A percentile compares a stretch with the other conserved stretches of the same genome.
phyloP scores from a whole-genome alignment of 2,329 filamentous ascomycete genomes.

The Ceratocystis alfenasii region DNA sequence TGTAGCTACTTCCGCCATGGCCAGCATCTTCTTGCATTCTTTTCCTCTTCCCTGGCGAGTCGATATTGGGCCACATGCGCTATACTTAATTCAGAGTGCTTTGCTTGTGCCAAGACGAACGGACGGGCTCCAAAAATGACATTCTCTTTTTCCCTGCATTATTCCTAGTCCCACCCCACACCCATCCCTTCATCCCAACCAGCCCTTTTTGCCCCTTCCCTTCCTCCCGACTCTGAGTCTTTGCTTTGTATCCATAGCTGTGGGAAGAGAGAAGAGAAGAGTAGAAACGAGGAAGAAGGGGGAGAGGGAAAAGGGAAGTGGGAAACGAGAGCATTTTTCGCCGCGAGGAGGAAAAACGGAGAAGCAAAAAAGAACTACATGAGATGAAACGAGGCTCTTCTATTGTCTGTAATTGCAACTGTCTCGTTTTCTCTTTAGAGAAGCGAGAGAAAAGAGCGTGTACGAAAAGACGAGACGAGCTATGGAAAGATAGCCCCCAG shows the following conservation, averaged over 20 bases:
- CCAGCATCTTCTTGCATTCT: background rate
- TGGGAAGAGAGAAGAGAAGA: constrained; percentile 8
- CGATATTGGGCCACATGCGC: background rate
- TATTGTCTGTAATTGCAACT: background rate
- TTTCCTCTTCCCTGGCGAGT: background rate
- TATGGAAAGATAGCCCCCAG: background rate
- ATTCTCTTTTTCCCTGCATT: background rate
- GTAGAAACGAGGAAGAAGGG: background rate
- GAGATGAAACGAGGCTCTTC: background rate
- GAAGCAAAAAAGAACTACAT: background rate
- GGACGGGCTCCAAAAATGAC: constrained; percentile 8
- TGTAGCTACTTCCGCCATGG: background rate
- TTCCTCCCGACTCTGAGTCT: background rate
- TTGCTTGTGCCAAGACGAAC: constrained; percentile 6
- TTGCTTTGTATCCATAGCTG: background rate
- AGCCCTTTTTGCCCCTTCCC: background rate
- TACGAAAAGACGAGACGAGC: constrained; percentile 5
- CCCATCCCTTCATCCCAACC: background rate
- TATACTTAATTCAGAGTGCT: background rate
- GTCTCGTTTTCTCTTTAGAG: constrained; percentile 7
- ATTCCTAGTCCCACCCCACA: background rate
- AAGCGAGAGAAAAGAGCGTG: constrained; percentile 2
- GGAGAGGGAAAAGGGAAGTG: constrained; percentile 2
- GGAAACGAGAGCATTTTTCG: background rate
- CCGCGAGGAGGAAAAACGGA: background rate